Base-by-base conservation (phyloP, 352 stramenopile genomes). In the Blastocystis sp. region DNA sequence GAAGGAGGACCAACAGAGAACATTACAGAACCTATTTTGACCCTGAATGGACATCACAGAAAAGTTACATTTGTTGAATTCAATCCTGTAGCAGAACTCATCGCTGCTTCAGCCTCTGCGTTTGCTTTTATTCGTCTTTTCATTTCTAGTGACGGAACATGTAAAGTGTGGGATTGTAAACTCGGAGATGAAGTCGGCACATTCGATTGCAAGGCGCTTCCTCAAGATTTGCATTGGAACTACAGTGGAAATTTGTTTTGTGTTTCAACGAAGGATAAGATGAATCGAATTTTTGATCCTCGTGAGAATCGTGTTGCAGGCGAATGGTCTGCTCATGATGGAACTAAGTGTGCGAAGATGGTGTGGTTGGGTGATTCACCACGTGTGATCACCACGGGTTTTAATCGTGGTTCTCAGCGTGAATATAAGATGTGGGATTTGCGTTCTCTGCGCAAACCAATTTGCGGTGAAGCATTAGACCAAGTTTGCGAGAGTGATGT, bases 161-260 rank as follows among this genome's bases (percentile, higher is more conserved):
- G 98, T 70, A 98, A 98, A 90, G 91, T 99, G 48, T 99, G 97
- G 97, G 97, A 99, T 92, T 97, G 99, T 90, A 97, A 99, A 90
- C 97, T 97, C 89, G 94, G 93, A 40, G 93, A 97, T 89, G 95
- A 98, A 51, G 93, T 94, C 44, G 94, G 94, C 60, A 77, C 78
- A 19, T 59, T n/a, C 27, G 44, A 80, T 15, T 87, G 69, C 40
- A 64, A 75, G 30, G 78, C 78, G 19, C 95, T 98, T 92, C 96
- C 98, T 90, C 96, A 99, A 90, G 96, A 99, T 91, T 91, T 99
- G 81, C 94, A 96, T 17, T 99, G 97, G 97, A 98, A 97, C 93
- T 97, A 95, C 92, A 96, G 95, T 40, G 97, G 97, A 79, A 96
- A 95, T 76, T 93, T 95, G 44, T 96, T 98, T 75, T 96, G 94